Percentiles rank a stretch among this genome's conserved stretches.
Evolutionary conservation across 179 eudicot genomes (phyloP).

Genomic region (Camellia oleifera): DNA sequence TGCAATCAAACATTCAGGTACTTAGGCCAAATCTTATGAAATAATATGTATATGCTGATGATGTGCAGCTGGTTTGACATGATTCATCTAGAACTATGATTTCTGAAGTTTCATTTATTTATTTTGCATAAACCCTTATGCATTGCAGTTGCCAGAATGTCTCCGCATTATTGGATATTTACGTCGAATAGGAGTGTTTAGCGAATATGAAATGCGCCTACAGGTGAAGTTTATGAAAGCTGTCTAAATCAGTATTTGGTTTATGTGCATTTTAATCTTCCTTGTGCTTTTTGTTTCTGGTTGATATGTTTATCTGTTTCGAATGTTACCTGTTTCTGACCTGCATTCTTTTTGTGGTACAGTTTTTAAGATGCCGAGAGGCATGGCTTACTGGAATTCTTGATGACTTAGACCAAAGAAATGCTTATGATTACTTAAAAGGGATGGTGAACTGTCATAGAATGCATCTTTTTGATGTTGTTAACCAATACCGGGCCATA

Average conservation of each 20-base stretch:
- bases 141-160: conserved; percentile 94
- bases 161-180: conserved; percentile 96
- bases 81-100: background rate
- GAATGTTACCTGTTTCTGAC: conserved; percentile 12
- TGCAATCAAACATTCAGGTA: conserved; percentile 95
- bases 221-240: conserved; percentile 50
- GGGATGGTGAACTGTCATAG: conserved; percentile 88
- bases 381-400: conserved; percentile 96
- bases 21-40: background rate
- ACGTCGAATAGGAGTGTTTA: conserved; percentile 94
- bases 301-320: background rate
- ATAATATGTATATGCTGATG: conserved; percentile 6
- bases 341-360: conserved; percentile 21
- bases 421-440: conserved; percentile 87
- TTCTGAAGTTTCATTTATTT: background rate
- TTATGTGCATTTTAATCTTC: background rate
- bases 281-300: background rate
- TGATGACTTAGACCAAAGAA: conserved; percentile 95
- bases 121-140: background rate
- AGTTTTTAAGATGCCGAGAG: conserved; percentile 96
- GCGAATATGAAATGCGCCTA: conserved; percentile 95
- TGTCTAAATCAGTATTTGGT: background rate
- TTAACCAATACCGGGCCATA: conserved; percentile 95
- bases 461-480: conserved; percentile 95
- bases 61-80: background rate